phyloP scores from a whole-genome alignment of 2,329 filamentous ascomycete species.

The Penicillium janthinellum region DNA sequence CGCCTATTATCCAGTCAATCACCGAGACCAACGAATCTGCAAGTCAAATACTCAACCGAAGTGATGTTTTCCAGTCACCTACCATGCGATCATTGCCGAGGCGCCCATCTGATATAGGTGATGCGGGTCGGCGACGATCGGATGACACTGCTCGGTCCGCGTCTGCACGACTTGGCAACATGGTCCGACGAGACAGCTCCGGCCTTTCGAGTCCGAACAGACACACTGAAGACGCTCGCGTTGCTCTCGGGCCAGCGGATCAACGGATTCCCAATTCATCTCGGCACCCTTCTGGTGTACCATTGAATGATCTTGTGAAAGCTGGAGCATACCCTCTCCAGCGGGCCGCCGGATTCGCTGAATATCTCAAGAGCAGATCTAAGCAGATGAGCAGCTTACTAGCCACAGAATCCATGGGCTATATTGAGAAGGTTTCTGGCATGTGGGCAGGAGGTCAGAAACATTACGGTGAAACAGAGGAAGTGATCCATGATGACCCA shows the following conservation, averaged over 20 bases:
- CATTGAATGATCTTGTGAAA: conserved; percentile 60
- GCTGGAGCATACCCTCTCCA: conserved; percentile 77
- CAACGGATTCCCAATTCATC: conserved; percentile 24
- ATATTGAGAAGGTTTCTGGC: conserved; percentile 93
- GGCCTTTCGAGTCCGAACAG: conserved; percentile 10
- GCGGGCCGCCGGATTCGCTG: conserved; percentile 78
- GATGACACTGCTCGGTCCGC: conserved; percentile 39
- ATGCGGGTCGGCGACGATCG: conserved; percentile 34
- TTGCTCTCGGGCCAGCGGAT: conserved; percentile 28
- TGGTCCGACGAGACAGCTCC: conserved; percentile 5
- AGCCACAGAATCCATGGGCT: conserved; percentile 90
- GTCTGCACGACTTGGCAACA: conserved; percentile 28
- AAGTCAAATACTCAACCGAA: conserved; percentile 85
- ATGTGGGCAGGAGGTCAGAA: conserved; percentile 93
- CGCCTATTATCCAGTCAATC: conserved; percentile 66
- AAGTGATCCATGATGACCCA: conserved; percentile 66
- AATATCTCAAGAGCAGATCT: conserved; percentile 76
- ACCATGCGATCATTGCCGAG: conserved; percentile 55
- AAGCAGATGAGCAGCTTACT: conserved; percentile 80
- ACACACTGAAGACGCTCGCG: conserved; percentile 17
- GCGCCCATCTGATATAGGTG: conserved; percentile 31
- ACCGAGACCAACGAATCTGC: conserved; percentile 78
- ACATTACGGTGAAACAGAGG: conserved; percentile 78
- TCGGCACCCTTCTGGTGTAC: conserved; percentile 43
- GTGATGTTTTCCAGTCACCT: conserved; percentile 83